Evolutionary conservation across 2,329 filamentous ascomycete species (phyloP), one percentile per base, ranked within the genome.

Genomic region (Cordyceps fumosorosea): DNA sequence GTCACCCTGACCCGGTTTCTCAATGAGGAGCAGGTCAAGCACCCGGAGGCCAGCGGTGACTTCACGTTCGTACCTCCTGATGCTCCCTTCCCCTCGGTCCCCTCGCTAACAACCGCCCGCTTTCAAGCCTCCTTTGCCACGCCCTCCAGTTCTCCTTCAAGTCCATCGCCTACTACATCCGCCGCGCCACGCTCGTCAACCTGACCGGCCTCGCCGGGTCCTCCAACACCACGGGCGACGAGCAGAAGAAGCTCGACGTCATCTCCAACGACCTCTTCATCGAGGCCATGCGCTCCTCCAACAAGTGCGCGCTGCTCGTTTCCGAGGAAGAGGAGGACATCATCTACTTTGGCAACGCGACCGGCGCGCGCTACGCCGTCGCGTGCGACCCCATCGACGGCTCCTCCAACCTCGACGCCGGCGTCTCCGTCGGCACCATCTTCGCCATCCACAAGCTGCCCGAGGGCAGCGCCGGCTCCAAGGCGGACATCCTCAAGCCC

Each of bases 91-190:
- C 26, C 3, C 8, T 14, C 14, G 5, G 8, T 14, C 11, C 1
- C 44, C 18, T 47, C 6, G 47, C 48, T 55, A 53, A 63, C 56
- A 18, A 8, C n/a, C n/a, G 7, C 34, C 2, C 22, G 3, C 71
- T 7, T 29, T 29, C 29, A 29, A 97, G 93, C 71, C 85, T 99
- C 59, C 86, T 99, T 64, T 97, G 92, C 83, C 95, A 99, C 76
- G 93, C 95, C 64, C 89, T 99, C 64, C 95, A 98, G 78, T 99
- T 98, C 82, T 93, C 95, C 67, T 99, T 99, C 89, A 99, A 99
- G 83, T 96, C 91, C 68, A 99, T 99, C 76, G 91, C 95, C 70
- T 96, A 98, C 84, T 99, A 97, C 82, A 99, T 99, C 77, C 93
- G 93, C 71, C 89, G 95, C 76, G 92, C 93, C 42, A 93, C 91